These are phyloP conservation scores for Heracleum sosnowskyi DNA, from an alignment of 129 eudicot genomes.

Conservation along the genomic window DNA sequence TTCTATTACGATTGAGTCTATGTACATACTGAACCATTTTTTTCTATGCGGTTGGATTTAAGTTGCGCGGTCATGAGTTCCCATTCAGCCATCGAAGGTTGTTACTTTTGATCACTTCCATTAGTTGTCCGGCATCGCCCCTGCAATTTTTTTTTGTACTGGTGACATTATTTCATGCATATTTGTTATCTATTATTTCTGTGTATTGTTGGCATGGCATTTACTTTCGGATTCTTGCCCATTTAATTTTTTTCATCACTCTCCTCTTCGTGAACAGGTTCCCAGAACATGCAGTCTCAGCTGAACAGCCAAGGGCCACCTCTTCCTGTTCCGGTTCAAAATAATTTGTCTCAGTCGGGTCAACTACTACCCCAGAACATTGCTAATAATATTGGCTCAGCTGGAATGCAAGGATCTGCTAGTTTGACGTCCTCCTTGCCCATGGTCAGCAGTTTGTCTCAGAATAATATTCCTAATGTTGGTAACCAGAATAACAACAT, in stretches of 20 bases:
- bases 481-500: conserved; percentile 72
- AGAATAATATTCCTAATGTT: conserved; percentile 56
- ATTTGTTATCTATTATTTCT: neutral
- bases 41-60: neutral
- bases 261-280: conserved; percentile 17
- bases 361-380: conserved; percentile 46
- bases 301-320: conserved; percentile 53
- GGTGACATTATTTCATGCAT: neutral
- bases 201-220: neutral
- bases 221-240: neutral
- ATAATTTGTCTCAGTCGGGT: conserved; percentile 42
- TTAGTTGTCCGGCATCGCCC: neutral
- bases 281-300: conserved; percentile 47
- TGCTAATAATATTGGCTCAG: conserved; percentile 42
- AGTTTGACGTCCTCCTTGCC: conserved; percentile 59
- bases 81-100: neutral
- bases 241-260: neutral
- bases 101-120: neutral
- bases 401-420: conserved; percentile 61
- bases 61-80: neutral
- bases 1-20: neutral
- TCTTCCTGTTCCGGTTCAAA: conserved; percentile 39
- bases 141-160: neutral
- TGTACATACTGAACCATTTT: neutral
- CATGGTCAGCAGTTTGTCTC: conserved; percentile 53